Percentiles rank a stretch among this genome's conserved stretches.
Evolutionary conservation across 176 grass and related monocot species (phyloP).

Genomic region (Luzula sylvatica): DNA sequence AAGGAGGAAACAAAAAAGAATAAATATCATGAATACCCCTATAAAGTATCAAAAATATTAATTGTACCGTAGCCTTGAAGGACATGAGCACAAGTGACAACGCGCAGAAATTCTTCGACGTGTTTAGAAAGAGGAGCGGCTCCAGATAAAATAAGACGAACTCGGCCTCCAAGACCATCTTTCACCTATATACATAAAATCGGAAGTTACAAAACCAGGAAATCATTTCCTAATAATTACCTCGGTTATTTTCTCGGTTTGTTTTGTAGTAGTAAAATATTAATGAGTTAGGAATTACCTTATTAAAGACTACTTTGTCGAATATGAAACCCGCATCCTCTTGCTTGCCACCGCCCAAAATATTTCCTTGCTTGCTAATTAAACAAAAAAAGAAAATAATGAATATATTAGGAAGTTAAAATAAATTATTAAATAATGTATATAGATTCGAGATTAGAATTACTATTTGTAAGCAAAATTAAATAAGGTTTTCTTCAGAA

Average conservation of each 20-base stretch:
- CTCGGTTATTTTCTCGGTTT: not conserved
- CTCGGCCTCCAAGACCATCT: slow-evolving; percentile 61
- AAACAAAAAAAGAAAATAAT: slow-evolving; percentile 16
- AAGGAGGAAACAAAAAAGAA: slow-evolving; percentile 4
- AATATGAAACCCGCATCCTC: slow-evolving; percentile 64
- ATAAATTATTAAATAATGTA: not conserved
- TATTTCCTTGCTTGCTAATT: slow-evolving; percentile 75
- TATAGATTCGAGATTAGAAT: slow-evolving; percentile 19
- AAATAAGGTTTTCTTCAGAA: slow-evolving; percentile 73
- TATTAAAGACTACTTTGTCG: slow-evolving; percentile 67
- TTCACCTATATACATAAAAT: slow-evolving; percentile 47
- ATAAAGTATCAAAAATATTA: not conserved
- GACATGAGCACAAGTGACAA: slow-evolving; percentile 84
- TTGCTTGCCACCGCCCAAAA: slow-evolving; percentile 74
- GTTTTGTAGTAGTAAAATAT: not conserved
- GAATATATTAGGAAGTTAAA: slow-evolving; percentile 2
- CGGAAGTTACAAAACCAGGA: not conserved
- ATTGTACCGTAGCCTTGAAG: slow-evolving; percentile 95
- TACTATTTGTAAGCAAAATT: slow-evolving; percentile 84
- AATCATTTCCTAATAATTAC: no score
- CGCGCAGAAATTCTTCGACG: slow-evolving; percentile 77
- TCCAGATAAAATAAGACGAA: slow-evolving; percentile 73
- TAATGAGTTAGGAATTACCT: slow-evolving; percentile 37
- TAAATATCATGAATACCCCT: not conserved
- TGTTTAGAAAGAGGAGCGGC: slow-evolving; percentile 74